Conservation (phyloP, 805 yeast species). For the Barnettozyma pratensis region DNA sequence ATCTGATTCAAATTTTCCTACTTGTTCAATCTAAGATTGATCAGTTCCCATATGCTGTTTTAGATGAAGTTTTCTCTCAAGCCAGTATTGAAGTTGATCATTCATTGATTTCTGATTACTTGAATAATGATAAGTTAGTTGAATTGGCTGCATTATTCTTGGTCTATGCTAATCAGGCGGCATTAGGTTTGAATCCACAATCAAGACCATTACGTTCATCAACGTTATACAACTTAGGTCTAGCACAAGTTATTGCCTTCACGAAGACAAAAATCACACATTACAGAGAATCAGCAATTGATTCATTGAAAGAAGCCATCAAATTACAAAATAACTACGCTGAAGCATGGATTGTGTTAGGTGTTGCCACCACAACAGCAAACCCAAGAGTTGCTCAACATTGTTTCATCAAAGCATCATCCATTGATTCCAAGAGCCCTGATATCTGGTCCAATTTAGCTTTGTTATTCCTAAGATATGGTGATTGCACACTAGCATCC, state of each 20-base stretch:
- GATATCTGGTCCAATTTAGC: constrained; percentile 81
- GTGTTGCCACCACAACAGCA: constrained; percentile 60
- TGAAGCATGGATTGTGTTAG: constrained; percentile 78
- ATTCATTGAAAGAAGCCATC: constrained; percentile 59
- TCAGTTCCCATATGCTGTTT: constrained; percentile 42
- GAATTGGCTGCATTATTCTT: constrained; percentile 37
- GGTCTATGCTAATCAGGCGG: constrained; percentile 43
- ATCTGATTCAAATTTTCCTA: constrained; percentile 49
- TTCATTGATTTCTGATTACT: constrained; percentile 14
- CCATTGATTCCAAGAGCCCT: constrained; percentile 63
- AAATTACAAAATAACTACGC: constrained; percentile 65
- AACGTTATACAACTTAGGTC: constrained; percentile 65
- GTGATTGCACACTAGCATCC: constrained; percentile 68
- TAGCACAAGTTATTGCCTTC: constrained; percentile 50
- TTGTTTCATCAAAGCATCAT: constrained; percentile 78
- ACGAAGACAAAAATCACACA: constrained; percentile 23
- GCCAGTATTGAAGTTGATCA: constrained; percentile 28
- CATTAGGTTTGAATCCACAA: constrained; percentile 33
- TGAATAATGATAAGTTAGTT: constrained; percentile 23
- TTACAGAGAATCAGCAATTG: constrained; percentile 49
- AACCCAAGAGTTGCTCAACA: constrained; percentile 84
- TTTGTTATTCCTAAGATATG: constrained; percentile 59
- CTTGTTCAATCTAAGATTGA: constrained; percentile 48
- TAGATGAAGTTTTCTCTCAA: constrained; percentile 21
- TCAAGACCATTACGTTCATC: constrained; percentile 51